These are phyloP conservation scores for Pseudohalonectria lignicola DNA, from an alignment of 2,329 filamentous ascomycete genomes.

Conservation along the genomic window DNA sequence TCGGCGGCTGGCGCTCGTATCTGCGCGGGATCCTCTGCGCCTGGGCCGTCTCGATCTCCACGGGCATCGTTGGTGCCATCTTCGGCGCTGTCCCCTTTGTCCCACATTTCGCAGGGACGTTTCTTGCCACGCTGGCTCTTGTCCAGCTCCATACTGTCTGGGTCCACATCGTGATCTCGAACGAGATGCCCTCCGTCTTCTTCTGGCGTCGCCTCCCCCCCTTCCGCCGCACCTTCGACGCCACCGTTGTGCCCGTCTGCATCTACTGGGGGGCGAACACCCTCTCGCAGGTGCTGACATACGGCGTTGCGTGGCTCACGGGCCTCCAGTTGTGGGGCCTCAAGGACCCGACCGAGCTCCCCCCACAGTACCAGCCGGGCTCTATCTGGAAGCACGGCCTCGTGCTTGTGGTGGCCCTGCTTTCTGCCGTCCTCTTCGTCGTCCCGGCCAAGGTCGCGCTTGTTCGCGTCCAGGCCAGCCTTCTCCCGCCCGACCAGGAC, in stretches of 20 bases:
- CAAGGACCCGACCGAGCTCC: constrained; percentile 20
- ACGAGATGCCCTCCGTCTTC: constrained; percentile 35
- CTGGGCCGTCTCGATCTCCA: constrained; percentile 24
- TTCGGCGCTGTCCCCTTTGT: constrained; percentile 28
- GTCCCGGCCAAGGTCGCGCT: constrained; percentile 70
- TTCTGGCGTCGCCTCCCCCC: constrained; percentile 63
- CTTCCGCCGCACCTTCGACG: constrained; percentile 51
- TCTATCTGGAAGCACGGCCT: constrained; percentile 34
- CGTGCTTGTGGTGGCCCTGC: constrained; percentile 32
- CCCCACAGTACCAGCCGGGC: constrained; percentile 22
- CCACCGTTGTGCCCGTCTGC: constrained; percentile 57
- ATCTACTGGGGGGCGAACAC: constrained; percentile 49
- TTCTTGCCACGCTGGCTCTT: constrained; percentile 48
- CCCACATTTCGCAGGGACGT: constrained; percentile 19
- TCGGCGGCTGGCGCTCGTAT: constrained; percentile 52
- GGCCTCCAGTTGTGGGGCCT: constrained; percentile 26
- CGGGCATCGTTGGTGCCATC: constrained; percentile 26
- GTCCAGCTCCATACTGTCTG: constrained; percentile 65
- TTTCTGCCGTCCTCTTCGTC: constrained; percentile 50
- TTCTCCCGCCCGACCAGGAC: constrained; percentile 71
- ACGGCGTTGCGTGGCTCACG: constrained; percentile 32
- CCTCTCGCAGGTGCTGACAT: constrained; percentile 34
- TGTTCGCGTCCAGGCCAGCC: constrained; percentile 74
- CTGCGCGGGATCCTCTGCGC: constrained; percentile 57
- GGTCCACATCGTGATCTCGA: constrained; percentile 78